Conservation (phyloP, 2,329 filamentous ascomycete species). For the Cladosporium halotolerans region DNA sequence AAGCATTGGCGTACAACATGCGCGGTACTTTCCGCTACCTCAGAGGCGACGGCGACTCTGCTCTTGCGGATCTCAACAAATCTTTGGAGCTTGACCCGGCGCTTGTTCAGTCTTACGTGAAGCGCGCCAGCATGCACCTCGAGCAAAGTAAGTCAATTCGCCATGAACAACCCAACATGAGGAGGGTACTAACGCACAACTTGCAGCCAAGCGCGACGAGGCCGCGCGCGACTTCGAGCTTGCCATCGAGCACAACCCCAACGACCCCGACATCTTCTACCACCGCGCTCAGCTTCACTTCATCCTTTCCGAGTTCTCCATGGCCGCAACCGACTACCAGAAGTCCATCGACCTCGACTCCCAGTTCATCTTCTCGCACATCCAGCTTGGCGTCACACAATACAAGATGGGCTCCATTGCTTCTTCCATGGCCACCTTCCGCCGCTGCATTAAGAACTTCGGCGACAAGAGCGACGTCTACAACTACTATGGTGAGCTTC, state of each 20-base stretch:
- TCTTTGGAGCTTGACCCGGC: constrained; percentile 83
- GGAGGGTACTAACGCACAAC: constrained; percentile 20
- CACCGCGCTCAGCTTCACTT: constrained; percentile 98
- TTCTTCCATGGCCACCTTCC: constrained; percentile 97
- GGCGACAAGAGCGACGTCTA: constrained; percentile 94
- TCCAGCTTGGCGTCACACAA: constrained; percentile 96
- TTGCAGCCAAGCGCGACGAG: constrained; percentile 68
- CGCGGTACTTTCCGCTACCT: constrained; percentile 93
- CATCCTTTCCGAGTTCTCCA: constrained; percentile 87
- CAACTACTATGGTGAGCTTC: constrained; percentile 97
- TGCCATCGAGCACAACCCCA: constrained; percentile 75
- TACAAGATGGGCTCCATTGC: constrained; percentile 99
- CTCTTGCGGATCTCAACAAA: constrained; percentile 80
- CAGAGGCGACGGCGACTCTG: constrained; percentile 76
- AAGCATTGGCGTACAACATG: constrained; percentile 93
- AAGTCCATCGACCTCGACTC: constrained; percentile 96
- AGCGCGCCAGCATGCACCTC: constrained; percentile 95
- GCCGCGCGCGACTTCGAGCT: constrained; percentile 82
- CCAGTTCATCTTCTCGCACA: constrained; percentile 98
- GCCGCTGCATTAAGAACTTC: constrained; percentile 97
- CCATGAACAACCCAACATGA: not conserved
- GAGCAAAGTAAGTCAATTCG: constrained; percentile 64
- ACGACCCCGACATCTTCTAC: constrained; percentile 97
- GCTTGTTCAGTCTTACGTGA: constrained; percentile 95
- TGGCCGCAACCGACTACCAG: constrained; percentile 97